A percentile compares a stretch with the other conserved stretches of the same genome.
Conservation (phyloP, 306 rosid genomes). For the Dryas drummondii region DNA sequence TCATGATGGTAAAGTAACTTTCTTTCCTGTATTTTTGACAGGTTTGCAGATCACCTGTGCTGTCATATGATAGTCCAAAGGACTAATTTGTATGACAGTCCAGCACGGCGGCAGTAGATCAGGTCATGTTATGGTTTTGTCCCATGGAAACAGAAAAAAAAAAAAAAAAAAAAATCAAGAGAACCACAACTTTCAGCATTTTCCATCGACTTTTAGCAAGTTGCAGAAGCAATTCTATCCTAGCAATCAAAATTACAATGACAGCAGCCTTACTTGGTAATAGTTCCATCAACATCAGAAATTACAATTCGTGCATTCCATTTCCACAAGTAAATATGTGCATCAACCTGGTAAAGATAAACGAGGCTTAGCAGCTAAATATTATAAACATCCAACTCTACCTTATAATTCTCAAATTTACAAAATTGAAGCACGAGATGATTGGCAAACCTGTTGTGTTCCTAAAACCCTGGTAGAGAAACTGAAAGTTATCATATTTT, state of each 20-base stretch:
- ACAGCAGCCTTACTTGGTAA: constrained; percentile 80
- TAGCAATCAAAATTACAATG: constrained; percentile 19
- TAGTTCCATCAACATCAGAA: constrained; percentile 98
- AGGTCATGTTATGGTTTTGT: constrained; percentile 7
- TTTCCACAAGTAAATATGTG: constrained; percentile 95
- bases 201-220: constrained; percentile 22
- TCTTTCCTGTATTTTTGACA: not conserved
- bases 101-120: not conserved
- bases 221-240: constrained; percentile 10
- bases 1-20: not conserved
- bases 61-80: not conserved
- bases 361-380: constrained; percentile 30
- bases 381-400: constrained; percentile 5
- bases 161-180: constrained; percentile 16
- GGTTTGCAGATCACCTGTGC: not conserved
- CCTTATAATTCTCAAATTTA: constrained; percentile 2
- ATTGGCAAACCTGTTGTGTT: constrained; percentile 72
- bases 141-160: constrained; percentile 11
- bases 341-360: constrained; percentile 73
- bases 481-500: constrained; percentile 83
- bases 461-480: constrained; percentile 93
- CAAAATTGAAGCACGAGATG: constrained; percentile 20
- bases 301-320: constrained; percentile 96
- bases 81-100: not conserved
- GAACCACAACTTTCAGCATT: constrained; percentile 17